phyloP scores from a whole-genome alignment of 2,329 filamentous ascomycete genomes.

The Colletotrichum incanum region DNA sequence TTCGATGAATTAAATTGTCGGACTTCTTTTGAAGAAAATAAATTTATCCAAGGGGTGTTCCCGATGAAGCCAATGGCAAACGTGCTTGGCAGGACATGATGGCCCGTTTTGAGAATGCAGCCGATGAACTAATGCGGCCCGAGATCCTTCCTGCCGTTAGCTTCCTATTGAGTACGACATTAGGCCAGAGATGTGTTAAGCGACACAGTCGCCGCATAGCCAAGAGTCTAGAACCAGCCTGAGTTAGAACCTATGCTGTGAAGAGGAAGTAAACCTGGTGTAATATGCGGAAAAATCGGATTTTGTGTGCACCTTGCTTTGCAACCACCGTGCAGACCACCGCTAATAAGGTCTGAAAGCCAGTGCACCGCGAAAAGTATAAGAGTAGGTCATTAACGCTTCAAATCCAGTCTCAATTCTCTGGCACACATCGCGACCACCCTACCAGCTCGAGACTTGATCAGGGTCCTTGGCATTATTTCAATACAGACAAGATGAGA shows the following conservation, averaged over 20 bases:
- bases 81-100: neutral
- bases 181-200: neutral
- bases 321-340: neutral
- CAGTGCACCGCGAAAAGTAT: neutral
- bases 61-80: neutral
- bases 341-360: neutral
- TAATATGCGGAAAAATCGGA: neutral
- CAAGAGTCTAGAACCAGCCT: neutral
- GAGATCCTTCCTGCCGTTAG: neutral
- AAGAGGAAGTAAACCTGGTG: too few relatives aligned
- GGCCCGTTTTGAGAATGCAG: neutral
- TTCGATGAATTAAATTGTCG: neutral
- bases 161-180: neutral
- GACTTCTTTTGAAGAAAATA: neutral
- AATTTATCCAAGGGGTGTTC: neutral
- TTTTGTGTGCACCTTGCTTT: neutral
- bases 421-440: neutral
- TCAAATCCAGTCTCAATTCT: neutral
- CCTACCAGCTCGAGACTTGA: neutral
- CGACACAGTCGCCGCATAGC: neutral
- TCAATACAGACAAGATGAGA: conserved; percentile 18
- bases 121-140: neutral
- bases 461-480: neutral
- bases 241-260: neutral
- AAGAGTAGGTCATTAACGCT: neutral